Percentiles rank a stretch among this genome's conserved stretches.
These are phyloP conservation scores for Nematocida homosporus DNA, from an alignment of 371 early-diverging fungal species.

Conservation along the genomic window DNA sequence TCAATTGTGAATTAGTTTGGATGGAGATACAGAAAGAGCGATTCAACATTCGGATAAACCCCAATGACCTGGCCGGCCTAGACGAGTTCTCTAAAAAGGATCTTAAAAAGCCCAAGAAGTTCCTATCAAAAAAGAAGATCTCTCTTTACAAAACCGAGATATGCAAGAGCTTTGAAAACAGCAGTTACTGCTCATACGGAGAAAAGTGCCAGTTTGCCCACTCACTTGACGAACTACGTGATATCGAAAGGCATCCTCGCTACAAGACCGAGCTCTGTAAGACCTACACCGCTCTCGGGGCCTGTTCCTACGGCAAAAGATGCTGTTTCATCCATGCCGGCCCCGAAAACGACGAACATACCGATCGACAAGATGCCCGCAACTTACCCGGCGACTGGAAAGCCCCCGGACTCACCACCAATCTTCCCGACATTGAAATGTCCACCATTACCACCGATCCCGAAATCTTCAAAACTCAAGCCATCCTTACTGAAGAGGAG, in stretches of 20 bases:
- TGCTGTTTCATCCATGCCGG: constrained; percentile 73
- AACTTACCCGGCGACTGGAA: constrained; percentile 56
- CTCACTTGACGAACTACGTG: constrained; percentile 73
- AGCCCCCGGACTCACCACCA: constrained; percentile 15
- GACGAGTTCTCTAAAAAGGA: not conserved
- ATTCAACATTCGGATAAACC: constrained; percentile 21
- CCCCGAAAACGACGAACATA: constrained; percentile 22
- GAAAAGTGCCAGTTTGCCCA: constrained; percentile 91
- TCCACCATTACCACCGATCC: constrained; percentile 1
- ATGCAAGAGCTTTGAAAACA: constrained; percentile 80
- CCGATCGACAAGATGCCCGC: constrained; percentile 47
- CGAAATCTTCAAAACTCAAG: not conserved
- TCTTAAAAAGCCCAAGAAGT: constrained; percentile 20
- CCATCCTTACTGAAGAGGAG: constrained; percentile 27
- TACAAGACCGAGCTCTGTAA: constrained; percentile 82
- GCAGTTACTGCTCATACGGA: constrained; percentile 81
- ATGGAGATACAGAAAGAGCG: constrained; percentile 1
- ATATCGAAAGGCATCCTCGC: constrained; percentile 78
- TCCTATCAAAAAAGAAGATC: constrained; percentile 69
- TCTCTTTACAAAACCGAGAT: constrained; percentile 89
- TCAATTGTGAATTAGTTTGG: not conserved
- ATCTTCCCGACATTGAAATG: constrained; percentile 8
- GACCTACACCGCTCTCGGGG: constrained; percentile 72
- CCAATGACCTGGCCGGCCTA: constrained; percentile 3
- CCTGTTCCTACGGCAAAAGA: constrained; percentile 73